Percentiles rank a stretch among this genome's conserved stretches.
Evolutionary conservation across 192 early-diverging fungal genomes (phyloP).

Genomic region (Cladochytrium replicatum): DNA sequence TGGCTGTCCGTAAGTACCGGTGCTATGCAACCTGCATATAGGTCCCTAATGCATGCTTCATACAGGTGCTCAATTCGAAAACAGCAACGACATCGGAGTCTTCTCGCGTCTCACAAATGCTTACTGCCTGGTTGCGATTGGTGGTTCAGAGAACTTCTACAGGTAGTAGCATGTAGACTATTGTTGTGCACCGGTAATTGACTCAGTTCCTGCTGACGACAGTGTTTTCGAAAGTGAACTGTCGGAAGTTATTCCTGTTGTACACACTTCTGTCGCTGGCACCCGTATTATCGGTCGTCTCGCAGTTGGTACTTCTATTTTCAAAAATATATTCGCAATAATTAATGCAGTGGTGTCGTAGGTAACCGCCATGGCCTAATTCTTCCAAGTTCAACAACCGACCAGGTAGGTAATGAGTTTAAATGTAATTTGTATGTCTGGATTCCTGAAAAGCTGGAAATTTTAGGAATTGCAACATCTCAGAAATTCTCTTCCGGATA

Average conservation of each 20-base stretch:
- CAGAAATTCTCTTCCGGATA: conserved; percentile 89
- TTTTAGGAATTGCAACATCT: conserved; percentile 93
- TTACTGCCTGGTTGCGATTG: conserved; percentile 93
- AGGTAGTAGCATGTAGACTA: conserved; percentile 52
- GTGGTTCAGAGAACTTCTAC: conserved; percentile 99
- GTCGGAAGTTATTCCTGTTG: conserved; percentile 87
- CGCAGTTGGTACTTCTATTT: too few relatives aligned
- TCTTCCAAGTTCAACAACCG: conserved; percentile 91
- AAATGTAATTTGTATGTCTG: too few relatives aligned
- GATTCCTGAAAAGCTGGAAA: too few relatives aligned
- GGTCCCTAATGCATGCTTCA: too few relatives aligned
- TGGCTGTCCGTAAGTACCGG: too few relatives aligned
- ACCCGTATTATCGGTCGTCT: conserved; percentile 94
- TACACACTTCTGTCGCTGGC: conserved; percentile 94
- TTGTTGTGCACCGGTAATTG: too few relatives aligned
- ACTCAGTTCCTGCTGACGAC: neutral
- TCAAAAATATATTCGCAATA: too few relatives aligned
- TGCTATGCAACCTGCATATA: too few relatives aligned
- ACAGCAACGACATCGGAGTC: conserved; percentile 98
- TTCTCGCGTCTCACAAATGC: conserved; percentile 96
- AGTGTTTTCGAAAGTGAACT: conserved; percentile 95
- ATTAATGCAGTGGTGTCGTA: too few relatives aligned
- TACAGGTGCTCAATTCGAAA: conserved; percentile 99
- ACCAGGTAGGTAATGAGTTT: too few relatives aligned
- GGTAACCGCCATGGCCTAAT: conserved; percentile 92